Percentiles rank a stretch among this genome's conserved stretches.
Evolutionary conservation across 2,329 filamentous ascomycete species (phyloP).

Genomic region (Clonostachys rhizophaga): DNA sequence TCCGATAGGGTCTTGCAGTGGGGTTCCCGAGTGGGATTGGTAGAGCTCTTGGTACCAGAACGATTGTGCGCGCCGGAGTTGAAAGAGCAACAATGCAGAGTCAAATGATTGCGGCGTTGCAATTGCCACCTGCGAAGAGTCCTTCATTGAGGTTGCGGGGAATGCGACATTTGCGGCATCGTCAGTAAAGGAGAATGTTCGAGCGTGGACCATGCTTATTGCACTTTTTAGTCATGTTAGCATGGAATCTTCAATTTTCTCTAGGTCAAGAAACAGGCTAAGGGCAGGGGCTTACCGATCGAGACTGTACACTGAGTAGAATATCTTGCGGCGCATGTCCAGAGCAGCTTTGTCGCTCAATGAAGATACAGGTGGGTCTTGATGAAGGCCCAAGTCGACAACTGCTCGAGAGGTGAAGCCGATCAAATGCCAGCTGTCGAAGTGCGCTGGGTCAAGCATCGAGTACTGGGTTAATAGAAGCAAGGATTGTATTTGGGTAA

Average conservation of each 20-base stretch:
- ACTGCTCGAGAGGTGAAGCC: constrained; percentile 85
- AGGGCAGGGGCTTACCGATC: constrained; percentile 59
- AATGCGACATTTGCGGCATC: constrained; percentile 80
- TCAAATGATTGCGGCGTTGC: constrained; percentile 50
- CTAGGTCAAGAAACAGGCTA: background rate
- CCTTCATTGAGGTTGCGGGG: constrained; percentile 42
- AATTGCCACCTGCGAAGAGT: constrained; percentile 35
- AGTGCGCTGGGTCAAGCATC: constrained; percentile 83
- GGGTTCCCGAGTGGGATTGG: constrained; percentile 62
- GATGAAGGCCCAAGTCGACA: constrained; percentile 87
- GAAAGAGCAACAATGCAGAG: constrained; percentile 73
- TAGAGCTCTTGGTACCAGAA: constrained; percentile 87
- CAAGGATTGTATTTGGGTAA: constrained; percentile 82
- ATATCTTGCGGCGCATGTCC: constrained; percentile 76
- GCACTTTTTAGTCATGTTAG: constrained; percentile 42
- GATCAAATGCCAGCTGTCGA: constrained; percentile 91
- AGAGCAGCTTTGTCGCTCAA: constrained; percentile 64
- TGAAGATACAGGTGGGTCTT: constrained; percentile 74
- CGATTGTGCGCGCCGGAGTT: constrained; percentile 81
- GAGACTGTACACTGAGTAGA: constrained; percentile 85
- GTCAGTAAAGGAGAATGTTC: constrained; percentile 91
- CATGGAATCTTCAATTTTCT: background rate
- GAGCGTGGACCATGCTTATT: constrained; percentile 82
- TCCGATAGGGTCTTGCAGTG: constrained; percentile 62
- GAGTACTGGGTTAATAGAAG: constrained; percentile 85